Evolutionary conservation across 192 early-diverging fungal genomes (phyloP).

Genomic region (Phycomyces nitens): DNA sequence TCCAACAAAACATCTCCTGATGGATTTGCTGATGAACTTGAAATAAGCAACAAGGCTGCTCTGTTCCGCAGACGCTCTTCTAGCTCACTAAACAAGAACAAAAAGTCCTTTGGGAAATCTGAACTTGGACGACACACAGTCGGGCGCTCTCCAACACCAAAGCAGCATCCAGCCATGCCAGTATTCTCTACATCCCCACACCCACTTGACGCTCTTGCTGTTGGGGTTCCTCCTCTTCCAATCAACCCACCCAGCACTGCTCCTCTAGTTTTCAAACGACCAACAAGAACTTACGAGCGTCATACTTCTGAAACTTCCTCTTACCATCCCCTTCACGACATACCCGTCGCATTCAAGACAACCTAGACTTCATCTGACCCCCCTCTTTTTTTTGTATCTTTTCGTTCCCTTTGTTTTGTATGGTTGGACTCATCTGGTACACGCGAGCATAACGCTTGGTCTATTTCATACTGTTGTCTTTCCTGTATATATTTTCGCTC

Average conservation of each 20-base stretch:
- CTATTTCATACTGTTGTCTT: no score
- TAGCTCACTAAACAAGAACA: not conserved
- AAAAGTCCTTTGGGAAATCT: not conserved
- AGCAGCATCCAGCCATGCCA: not conserved
- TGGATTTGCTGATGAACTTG: not conserved
- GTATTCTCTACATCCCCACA: not conserved
- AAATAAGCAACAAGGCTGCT: not conserved
- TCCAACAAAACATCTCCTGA: not conserved
- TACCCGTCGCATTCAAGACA: not conserved
- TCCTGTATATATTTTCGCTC: no score
- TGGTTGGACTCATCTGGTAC: not conserved
- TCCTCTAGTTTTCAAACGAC: not conserved
- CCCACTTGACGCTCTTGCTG: constrained; percentile 4
- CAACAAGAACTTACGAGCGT: not conserved
- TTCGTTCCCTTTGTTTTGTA: not conserved
- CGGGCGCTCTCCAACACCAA: not conserved
- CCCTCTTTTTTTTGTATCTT: not conserved
- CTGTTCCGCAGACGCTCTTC: not conserved
- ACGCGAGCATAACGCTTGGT: no score
- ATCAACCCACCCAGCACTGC: not conserved
- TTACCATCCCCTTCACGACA: not conserved
- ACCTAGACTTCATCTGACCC: not conserved
- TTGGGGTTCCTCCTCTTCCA: not conserved
- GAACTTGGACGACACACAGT: not conserved
- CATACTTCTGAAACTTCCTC: not conserved